Evolutionary conservation across 1,139 yeast species (phyloP).

Genomic region (Lodderomyces theae): DNA sequence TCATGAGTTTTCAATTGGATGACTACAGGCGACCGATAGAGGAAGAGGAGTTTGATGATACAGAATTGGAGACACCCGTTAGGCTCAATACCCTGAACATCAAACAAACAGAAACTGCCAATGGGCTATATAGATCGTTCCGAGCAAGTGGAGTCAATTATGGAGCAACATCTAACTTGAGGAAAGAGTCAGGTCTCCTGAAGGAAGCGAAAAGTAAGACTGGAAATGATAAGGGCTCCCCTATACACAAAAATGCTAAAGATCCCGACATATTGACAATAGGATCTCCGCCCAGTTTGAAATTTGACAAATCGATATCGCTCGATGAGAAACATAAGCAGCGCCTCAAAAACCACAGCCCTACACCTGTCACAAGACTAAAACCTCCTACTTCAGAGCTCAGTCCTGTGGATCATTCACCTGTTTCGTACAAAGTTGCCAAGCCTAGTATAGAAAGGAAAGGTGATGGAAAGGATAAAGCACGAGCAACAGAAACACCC

Average conservation of each 20-base stretch:
- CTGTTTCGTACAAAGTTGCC: neutral
- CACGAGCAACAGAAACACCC: neutral
- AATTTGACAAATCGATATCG: conserved; percentile 2
- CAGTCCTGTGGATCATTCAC: neutral
- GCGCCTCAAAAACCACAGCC: neutral
- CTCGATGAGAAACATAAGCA: neutral
- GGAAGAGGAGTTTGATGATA: conserved; percentile 30
- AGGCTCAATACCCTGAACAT: conserved; percentile 2
- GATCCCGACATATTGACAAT: neutral
- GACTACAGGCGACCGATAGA: conserved; percentile 1
- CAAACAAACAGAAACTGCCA: neutral
- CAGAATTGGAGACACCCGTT: conserved; percentile 22
- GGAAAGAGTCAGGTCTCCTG: neutral
- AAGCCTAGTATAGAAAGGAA: neutral
- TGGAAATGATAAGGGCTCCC: neutral
- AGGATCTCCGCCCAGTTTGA: conserved; percentile 5
- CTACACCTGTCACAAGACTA: neutral
- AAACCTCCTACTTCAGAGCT: neutral
- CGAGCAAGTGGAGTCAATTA: neutral
- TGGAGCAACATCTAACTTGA: neutral
- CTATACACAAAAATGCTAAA: neutral
- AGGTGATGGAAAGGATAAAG: neutral
- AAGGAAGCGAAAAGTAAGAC: neutral
- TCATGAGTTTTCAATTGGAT: neutral
- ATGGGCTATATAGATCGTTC: neutral